Evolutionary conservation across 768 basidiomycete species (phyloP), one percentile per base, ranked within the genome.

Genomic region (Baorangia bicolor): DNA sequence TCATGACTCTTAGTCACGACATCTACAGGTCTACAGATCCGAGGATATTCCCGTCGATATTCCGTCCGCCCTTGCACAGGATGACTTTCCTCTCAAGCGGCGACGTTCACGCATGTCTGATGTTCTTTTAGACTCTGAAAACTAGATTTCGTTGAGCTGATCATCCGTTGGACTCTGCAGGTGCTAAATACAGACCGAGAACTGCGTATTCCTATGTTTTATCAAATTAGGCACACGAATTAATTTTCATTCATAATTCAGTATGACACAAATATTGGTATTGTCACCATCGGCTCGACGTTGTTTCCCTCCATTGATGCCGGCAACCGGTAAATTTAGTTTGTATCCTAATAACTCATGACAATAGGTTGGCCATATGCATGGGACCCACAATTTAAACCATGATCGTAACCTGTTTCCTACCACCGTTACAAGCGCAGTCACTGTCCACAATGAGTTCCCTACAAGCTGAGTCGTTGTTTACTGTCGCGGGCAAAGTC

Each of bases 401-500:
- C 11, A 23, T 39, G 12, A 33, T 45, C 35, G 16, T 25, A 25
- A 31, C 18, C 16, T 53, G 20, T 47, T 47, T 25, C 48, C 21
- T 53, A 37, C 39, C 38, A 33, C 48, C n/a, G 34, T 21, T 18
- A 27, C 12, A 23, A 21, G 30, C 47, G 20, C 35, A 16, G 56
- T 38, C 20, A 4, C 20, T 14, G 33, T 40, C 46, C 48, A 58
- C 34, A 34, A 80, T 79, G 78, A 66, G 57, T 57, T 70, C 73
- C 16, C 69, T 77, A 37, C 62, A 75, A 49, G 59, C 63, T 3
- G 57, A 68, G 14, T 72, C 70, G 34, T 64, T 82, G 18, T 86
- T 86, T 64, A 62, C 74, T 56, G 83, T 86, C 53, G 66, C 76
- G 33, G 80, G 73, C 25, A 82, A 79, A 56, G 74, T 81, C 16